Evolutionary conservation across 2,329 filamentous ascomycete species (phyloP), one percentile per base, ranked within the genome.

Genomic region (Fusarium palustre): DNA sequence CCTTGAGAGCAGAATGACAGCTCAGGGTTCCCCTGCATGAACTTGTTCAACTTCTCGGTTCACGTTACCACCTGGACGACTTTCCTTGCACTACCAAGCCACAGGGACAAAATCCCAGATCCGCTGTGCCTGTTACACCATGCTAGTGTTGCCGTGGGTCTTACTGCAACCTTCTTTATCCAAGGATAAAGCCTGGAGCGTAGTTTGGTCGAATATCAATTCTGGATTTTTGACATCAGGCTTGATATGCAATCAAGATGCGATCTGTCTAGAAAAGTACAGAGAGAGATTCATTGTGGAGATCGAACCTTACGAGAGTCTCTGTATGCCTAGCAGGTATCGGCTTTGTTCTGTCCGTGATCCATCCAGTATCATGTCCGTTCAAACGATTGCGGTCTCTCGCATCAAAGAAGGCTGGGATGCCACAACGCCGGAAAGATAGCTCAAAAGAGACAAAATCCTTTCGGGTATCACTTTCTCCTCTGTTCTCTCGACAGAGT

Each of bases 21-120:
- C 50, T 41, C 16, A 18, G 50, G 25, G 15, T 22, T 22, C 45
- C 28, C 20, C 20, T 48, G 34, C 11, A 36, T 24, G 28, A 45
- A 25, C 38, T 33, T 31, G 22, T 55, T 31, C 33, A 9, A 28
- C 48, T 38, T 25, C 24, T 25, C 34, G 58, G 41, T 47, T 43
- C 33, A 33, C 53, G 47, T 31, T 59, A 20, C 60, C 46, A 53
- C 47, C 30, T 53, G 34, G 18, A 59, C 45, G 25, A 20, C 24
- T 34, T 28, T 18, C 45, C 33, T 64, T 55, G 55, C 42, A 22
- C 22, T 13, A 43, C 34, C 30, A 20, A 34, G n/a, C 31, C 28
- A 34, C 49, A 43, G 20, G 30, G 33, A 49, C 47, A 12, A 39
- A 31, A n/a, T 38, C 9, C 36, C 24, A 56, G 42, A 46, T 46